Conservation (phyloP, 2,329 filamentous ascomycete genomes). For the Periconia digitata region DNA sequence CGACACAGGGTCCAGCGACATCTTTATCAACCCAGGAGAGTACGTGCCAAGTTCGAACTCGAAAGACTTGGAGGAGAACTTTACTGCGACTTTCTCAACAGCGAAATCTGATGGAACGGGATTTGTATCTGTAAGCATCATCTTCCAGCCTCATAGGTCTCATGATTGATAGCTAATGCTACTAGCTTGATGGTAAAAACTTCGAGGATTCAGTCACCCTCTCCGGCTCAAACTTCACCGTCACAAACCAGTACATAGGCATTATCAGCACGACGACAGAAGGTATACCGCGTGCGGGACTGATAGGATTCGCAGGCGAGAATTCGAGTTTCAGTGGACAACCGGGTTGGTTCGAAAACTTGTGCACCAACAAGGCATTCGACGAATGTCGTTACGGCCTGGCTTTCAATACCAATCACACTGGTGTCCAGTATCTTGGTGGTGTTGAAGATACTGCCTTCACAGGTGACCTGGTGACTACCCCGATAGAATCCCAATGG, state of each 20-base stretch:
- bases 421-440: neutral
- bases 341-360: neutral
- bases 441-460: neutral
- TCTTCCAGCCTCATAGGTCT: neutral
- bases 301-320: neutral
- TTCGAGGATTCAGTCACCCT: neutral
- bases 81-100: neutral
- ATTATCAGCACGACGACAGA: neutral
- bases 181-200: neutral
- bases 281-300: neutral
- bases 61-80: neutral
- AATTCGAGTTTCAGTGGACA: neutral
- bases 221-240: neutral
- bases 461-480: neutral
- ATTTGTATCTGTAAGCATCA: neutral
- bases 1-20: neutral
- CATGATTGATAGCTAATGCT: too few species aligned
- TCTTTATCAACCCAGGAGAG: neutral
- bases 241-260: neutral
- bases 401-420: neutral
- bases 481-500: neutral
- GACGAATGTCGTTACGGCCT: neutral
- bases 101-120: neutral
- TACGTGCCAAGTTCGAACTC: neutral
- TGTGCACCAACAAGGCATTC: neutral